Evolutionary conservation across 2,329 filamentous ascomycete genomes (phyloP).

Genomic region (Cladophialophora bantiana): DNA sequence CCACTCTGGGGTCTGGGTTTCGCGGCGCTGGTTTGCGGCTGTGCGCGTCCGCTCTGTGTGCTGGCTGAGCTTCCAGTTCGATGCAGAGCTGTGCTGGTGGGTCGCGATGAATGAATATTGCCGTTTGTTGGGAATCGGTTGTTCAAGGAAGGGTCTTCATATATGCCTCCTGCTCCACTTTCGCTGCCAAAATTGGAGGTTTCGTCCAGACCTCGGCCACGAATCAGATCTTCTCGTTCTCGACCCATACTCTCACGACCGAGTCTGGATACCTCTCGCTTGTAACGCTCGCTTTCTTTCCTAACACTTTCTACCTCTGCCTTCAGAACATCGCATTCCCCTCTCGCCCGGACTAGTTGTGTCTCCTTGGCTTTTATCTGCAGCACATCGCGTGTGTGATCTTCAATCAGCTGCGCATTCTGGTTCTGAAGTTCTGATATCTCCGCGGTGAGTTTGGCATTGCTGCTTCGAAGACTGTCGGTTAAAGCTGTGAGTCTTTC

Average conservation of each 20-base stretch:
- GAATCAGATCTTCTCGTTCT: slow-evolving; percentile 39
- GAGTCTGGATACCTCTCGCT: slow-evolving; percentile 74
- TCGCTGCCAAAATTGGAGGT: slow-evolving; percentile 57
- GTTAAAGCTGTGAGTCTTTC: slow-evolving; percentile 76
- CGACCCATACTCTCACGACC: slow-evolving; percentile 52
- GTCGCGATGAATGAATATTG: slow-evolving; percentile 24
- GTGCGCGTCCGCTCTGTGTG: slow-evolving; percentile 29
- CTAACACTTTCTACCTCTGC: slow-evolving; percentile 82
- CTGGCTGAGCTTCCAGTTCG: slow-evolving; percentile 39
- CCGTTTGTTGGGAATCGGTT: slow-evolving; percentile 39
- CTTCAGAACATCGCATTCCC: slow-evolving; percentile 87
- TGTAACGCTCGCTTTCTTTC: slow-evolving; percentile 89
- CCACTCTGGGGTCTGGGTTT: slow-evolving; percentile 49
- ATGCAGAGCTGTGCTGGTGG: slow-evolving; percentile 36
- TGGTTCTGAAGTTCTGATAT: slow-evolving; percentile 95
- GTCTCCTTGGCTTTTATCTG: slow-evolving; percentile 99
- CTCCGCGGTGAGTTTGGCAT: slow-evolving; percentile 80
- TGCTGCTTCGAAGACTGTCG: slow-evolving; percentile 83
- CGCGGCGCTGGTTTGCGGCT: slow-evolving; percentile 4
- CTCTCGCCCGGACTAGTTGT: slow-evolving; percentile 88
- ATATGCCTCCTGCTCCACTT: slow-evolving; percentile 47
- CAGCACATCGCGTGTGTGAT: slow-evolving; percentile 92
- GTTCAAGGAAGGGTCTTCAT: slow-evolving; percentile 46
- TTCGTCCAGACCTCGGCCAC: slow-evolving; percentile 46
- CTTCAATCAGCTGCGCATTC: slow-evolving; percentile 95